phyloP scores from a whole-genome alignment of 208 protist species.

The Trypanosoma rangeli region DNA sequence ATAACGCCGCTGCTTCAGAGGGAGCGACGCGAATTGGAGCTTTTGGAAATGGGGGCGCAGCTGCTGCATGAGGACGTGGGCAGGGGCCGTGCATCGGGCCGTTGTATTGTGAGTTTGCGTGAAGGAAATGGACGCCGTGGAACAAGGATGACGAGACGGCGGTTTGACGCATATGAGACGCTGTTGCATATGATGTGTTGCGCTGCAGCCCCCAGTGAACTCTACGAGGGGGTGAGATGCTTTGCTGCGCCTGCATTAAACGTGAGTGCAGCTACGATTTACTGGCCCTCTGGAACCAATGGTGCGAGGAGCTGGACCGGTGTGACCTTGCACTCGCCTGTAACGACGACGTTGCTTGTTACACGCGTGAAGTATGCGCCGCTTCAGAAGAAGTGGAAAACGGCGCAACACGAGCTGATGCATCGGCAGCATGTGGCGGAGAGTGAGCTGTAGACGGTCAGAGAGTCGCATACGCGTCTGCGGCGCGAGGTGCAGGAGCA shows the following conservation, averaged over 20 bases:
- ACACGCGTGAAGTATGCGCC: background rate
- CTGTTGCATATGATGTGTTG: background rate
- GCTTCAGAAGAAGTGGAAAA: slow-evolving; percentile 5
- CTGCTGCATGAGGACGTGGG: background rate
- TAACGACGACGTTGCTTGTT: background rate
- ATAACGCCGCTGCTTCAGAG: background rate
- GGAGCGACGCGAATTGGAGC: background rate
- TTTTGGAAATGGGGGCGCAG: background rate
- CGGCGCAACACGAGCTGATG: background rate
- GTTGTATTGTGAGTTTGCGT: background rate
- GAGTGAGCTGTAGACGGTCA: background rate
- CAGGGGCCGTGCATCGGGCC: background rate
- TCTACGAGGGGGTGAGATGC: background rate
- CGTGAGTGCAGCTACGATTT: background rate
- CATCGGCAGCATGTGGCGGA: background rate
- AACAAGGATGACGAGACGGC: background rate
- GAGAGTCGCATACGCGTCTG: background rate
- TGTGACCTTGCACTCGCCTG: background rate
- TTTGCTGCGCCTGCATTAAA: background rate
- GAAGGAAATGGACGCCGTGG: background rate
- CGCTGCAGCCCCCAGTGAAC: background rate
- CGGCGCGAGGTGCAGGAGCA: background rate
- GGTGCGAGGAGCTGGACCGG: background rate
- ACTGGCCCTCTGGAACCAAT: background rate
- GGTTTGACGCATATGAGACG: background rate